A percentile compares a stretch with the other conserved stretches of the same genome.
These are phyloP conservation scores for Silene noctiflora DNA, from an alignment of 179 eudicot genomes.

Conservation along the genomic window DNA sequence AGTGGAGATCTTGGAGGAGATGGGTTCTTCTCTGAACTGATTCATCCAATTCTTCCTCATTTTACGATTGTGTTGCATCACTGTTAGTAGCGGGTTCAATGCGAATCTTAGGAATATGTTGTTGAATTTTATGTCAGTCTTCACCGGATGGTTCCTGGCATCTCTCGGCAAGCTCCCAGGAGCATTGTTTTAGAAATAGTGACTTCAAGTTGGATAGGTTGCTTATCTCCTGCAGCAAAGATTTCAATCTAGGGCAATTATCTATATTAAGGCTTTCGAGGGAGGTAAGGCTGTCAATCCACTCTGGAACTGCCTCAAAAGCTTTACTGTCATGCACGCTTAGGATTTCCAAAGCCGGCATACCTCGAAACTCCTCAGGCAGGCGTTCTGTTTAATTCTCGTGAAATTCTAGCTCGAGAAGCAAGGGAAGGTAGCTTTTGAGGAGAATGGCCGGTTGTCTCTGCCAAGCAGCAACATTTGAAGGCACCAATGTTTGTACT, in stretches of 20 bases:
- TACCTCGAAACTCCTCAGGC: too few species aligned
- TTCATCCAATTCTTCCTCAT: background rate
- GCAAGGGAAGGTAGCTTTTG: too few species aligned
- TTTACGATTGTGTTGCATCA: too few species aligned
- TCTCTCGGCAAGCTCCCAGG: background rate
- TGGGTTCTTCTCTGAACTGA: background rate
- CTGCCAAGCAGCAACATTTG: too few species aligned
- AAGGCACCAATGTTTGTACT: too few species aligned
- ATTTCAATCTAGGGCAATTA: background rate
- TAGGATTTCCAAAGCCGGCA: too few species aligned
- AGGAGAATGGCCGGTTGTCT: too few species aligned
- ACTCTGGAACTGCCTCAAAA: background rate
- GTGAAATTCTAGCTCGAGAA: too few species aligned
- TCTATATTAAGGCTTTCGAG: background rate
- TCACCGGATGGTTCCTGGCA: background rate
- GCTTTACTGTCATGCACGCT: too few species aligned
- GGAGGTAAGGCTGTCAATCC: slow-evolving; percentile 18
- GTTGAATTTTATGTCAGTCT: background rate
- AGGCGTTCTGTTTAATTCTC: too few species aligned
- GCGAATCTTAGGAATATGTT: background rate
- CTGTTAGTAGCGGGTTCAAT: background rate
- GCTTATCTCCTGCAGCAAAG: background rate
- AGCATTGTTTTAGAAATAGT: background rate
- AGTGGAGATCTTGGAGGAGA: too few species aligned
- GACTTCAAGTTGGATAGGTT: background rate